These are phyloP conservation scores for Phaffomyces opuntiae DNA, from an alignment of 805 yeast genomes.

Conservation along the genomic window DNA sequence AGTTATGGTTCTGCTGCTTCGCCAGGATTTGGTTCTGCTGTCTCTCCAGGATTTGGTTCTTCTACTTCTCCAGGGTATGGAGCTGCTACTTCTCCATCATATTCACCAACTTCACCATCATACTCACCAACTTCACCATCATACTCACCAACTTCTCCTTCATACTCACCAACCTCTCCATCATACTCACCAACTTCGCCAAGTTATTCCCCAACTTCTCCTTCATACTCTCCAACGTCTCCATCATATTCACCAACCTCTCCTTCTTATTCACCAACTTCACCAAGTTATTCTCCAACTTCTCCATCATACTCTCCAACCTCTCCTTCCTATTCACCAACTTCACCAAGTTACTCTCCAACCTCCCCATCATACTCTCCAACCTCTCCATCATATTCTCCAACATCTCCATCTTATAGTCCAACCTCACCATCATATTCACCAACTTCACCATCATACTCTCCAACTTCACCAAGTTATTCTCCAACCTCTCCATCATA, in stretches of 20 bases:
- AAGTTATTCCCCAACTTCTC: constrained; percentile 42
- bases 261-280: constrained; percentile 43
- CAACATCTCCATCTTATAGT: constrained; percentile 58
- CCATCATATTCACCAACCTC: constrained; percentile 62
- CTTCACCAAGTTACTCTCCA: constrained; percentile 56
- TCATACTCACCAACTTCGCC: constrained; percentile 54
- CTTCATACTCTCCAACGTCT: constrained; percentile 54
- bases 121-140: constrained; percentile 51
- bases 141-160: constrained; percentile 42
- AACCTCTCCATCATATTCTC: constrained; percentile 54
- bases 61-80: constrained; percentile 61
- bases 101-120: constrained; percentile 58
- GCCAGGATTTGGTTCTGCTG: constrained; percentile 41
- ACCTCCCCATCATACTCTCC: constrained; percentile 49
- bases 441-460: constrained; percentile 48
- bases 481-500: constrained; percentile 73
- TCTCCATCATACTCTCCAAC: constrained; percentile 64
- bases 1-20: constrained; percentile 46
- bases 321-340: constrained; percentile 53
- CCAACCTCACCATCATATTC: constrained; percentile 60
- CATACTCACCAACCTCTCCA: constrained; percentile 62
- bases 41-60: constrained; percentile 55
- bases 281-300: constrained; percentile 51
- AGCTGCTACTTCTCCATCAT: constrained; percentile 46
- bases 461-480: constrained; percentile 61